Percentiles rank a stretch among this genome's conserved stretches.
Conservation (phyloP, 1,139 yeast genomes). For the Arxiozyma slooffiae region DNA sequence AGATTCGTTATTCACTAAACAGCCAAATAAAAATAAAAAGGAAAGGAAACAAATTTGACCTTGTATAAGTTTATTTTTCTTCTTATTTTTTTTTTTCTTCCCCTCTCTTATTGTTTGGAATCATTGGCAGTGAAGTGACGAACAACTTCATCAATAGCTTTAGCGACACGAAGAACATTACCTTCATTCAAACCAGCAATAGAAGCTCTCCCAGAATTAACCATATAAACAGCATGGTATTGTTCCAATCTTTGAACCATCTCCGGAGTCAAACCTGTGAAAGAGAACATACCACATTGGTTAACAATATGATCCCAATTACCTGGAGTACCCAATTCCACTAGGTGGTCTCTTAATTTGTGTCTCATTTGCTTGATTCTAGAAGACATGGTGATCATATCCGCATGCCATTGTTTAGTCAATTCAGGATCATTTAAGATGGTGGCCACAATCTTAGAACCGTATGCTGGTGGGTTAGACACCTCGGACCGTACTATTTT, state of each 20-base stretch:
- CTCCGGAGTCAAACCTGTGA: constrained; percentile 71
- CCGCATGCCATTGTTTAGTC: constrained; percentile 73
- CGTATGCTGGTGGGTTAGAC: constrained; percentile 93
- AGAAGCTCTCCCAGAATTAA: constrained; percentile 81
- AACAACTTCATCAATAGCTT: constrained; percentile 74
- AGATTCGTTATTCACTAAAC: too few species aligned
- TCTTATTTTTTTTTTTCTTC: too few species aligned
- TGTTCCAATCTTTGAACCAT: constrained; percentile 74
- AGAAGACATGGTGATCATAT: constrained; percentile 79
- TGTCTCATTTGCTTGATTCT: constrained; percentile 74
- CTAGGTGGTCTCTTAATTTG: constrained; percentile 52
- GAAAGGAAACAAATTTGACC: not conserved
- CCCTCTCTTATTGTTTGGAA: constrained; percentile 2
- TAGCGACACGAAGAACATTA: constrained; percentile 73
- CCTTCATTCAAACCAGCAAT: constrained; percentile 84
- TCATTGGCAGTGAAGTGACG: constrained; percentile 32
- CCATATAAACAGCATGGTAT: constrained; percentile 70
- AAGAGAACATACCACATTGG: constrained; percentile 96
- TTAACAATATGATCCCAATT: constrained; percentile 87
- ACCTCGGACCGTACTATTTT: constrained; percentile 72
- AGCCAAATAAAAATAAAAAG: too few species aligned
- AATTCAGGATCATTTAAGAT: constrained; percentile 59
- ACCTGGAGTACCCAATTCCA: constrained; percentile 67
- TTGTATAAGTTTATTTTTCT: too few species aligned
- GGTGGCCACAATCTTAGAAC: constrained; percentile 82